phyloP scores from a whole-genome alignment of 2,329 filamentous ascomycete genomes.

The Nigrospora oryzae region DNA sequence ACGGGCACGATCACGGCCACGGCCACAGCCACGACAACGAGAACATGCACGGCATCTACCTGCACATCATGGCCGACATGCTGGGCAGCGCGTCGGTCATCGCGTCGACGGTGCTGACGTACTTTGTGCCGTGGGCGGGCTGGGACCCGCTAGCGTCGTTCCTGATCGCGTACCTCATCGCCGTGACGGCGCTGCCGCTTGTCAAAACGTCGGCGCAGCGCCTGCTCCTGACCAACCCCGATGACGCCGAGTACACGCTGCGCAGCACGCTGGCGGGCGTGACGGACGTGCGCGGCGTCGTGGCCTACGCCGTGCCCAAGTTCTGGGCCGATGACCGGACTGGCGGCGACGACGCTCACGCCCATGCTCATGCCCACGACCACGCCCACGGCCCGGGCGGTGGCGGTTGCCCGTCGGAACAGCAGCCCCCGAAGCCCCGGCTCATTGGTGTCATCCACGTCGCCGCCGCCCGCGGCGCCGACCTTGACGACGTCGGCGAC shows the following conservation, averaged over 20 bases:
- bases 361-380: no score
- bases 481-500: slow-evolving; percentile 75
- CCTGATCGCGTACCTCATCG: slow-evolving; percentile 86
- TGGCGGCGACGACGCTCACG: slow-evolving; percentile 19
- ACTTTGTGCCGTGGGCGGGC: slow-evolving; percentile 81
- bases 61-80: slow-evolving; percentile 91
- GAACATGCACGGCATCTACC: slow-evolving; percentile 95
- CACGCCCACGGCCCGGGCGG: no score
- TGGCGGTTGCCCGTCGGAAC: no score
- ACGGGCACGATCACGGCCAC: slow-evolving; percentile 24
- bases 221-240: slow-evolving; percentile 76
- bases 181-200: slow-evolving; percentile 82
- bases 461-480: slow-evolving; percentile 61
- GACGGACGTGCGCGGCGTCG: slow-evolving; percentile 72
- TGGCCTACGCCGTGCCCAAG: slow-evolving; percentile 75
- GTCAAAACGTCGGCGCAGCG: slow-evolving; percentile 78
- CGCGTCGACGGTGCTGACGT: slow-evolving; percentile 78
- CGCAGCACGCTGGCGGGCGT: slow-evolving; percentile 81
- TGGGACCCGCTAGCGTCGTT: slow-evolving; percentile 95
- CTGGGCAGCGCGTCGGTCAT: slow-evolving; percentile 93
- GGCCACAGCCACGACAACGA: slow-evolving; percentile 60
- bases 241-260: slow-evolving; percentile 77
- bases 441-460: slow-evolving; percentile 83
- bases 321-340: slow-evolving; percentile 82
- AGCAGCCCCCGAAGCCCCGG: slow-evolving; percentile 27